Conservation (phyloP, 2,329 filamentous ascomycete genomes). For the Epichloe sylvatica region DNA sequence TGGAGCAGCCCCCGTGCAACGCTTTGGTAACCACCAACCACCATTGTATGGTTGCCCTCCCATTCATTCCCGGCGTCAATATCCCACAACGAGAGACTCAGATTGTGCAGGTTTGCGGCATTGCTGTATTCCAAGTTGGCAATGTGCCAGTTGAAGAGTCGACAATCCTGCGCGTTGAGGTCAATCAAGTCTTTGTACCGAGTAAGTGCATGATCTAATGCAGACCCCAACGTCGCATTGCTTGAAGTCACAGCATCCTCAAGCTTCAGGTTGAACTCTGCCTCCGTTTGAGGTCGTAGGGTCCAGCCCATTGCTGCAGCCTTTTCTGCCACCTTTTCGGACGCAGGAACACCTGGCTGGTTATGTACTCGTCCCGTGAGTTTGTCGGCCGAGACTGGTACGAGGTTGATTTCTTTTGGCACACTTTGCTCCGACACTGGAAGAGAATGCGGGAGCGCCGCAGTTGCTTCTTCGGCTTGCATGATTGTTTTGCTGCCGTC, state of each 20-base stretch:
- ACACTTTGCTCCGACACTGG: constrained; percentile 40
- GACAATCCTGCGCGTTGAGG: constrained; percentile 71
- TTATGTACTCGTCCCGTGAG: constrained; percentile 61
- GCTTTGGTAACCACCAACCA: constrained; percentile 86
- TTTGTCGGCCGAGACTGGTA: constrained; percentile 52
- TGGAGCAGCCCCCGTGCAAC: constrained; percentile 71
- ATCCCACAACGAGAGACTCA: constrained; percentile 88
- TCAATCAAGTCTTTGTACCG: constrained; percentile 79
- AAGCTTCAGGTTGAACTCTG: constrained; percentile 57
- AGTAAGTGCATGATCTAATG: constrained; percentile 78
- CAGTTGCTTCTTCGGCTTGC: constrained; percentile 56
- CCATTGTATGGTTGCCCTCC: constrained; percentile 85
- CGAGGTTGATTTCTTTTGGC: constrained; percentile 39
- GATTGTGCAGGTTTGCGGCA: constrained; percentile 69
- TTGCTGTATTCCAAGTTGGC: constrained; percentile 98
- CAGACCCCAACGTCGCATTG: constrained; percentile 69
- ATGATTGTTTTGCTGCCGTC: constrained; percentile 57
- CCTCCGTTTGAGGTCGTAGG: constrained; percentile 48
- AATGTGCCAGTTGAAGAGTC: constrained; percentile 93
- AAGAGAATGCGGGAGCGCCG: constrained; percentile 42
- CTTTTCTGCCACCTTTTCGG: constrained; percentile 61
- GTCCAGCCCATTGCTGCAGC: constrained; percentile 73
- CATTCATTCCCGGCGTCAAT: constrained; percentile 97
- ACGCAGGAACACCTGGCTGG: constrained; percentile 53
- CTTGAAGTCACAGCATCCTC: constrained; percentile 47